A percentile compares a stretch with the other conserved stretches of the same genome.
Conservation (phyloP, 108 stramenopile genomes). For the Pseudonitzschia pungens region DNA sequence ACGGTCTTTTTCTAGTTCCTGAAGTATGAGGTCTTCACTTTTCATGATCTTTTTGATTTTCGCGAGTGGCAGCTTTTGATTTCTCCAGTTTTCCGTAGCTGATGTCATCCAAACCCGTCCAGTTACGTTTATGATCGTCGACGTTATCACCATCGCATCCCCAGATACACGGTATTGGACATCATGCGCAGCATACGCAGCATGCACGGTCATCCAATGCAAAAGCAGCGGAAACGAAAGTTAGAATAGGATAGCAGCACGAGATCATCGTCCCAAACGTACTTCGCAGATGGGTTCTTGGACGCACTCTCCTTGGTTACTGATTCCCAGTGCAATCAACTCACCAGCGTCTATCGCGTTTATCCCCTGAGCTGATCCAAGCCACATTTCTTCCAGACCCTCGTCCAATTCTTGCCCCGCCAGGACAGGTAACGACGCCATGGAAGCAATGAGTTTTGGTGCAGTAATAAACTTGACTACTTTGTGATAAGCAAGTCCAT, state of each 20-base stretch:
- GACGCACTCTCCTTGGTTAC: too few relatives aligned
- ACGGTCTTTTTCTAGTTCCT: conserved; percentile 27
- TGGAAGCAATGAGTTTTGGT: conserved; percentile 7
- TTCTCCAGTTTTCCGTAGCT: conserved; percentile 67
- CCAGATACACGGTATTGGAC: too few relatives aligned
- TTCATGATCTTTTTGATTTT: conserved; percentile 98
- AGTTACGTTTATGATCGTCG: neutral
- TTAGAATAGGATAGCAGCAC: neutral
- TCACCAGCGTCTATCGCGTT: conserved; percentile 40
- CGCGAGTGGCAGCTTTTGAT: conserved; percentile 72
- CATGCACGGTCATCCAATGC: neutral
- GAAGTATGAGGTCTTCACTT: conserved; percentile 75
- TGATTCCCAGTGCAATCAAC: neutral
- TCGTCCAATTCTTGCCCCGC: conserved; percentile 42
- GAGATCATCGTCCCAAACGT: neutral
- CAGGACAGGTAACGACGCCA: conserved; percentile 9
- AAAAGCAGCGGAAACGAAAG: too few relatives aligned
- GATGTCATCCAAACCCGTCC: too few relatives aligned
- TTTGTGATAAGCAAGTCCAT: neutral
- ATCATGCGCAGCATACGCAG: neutral
- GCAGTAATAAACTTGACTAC: neutral
- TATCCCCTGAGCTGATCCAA: conserved; percentile 30
- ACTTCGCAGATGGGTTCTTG: neutral
- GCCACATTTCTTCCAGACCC: conserved; percentile 49
- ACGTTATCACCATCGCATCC: neutral